Conservation (phyloP, 768 basidiomycete species). For the Trametes gibbosa region DNA sequence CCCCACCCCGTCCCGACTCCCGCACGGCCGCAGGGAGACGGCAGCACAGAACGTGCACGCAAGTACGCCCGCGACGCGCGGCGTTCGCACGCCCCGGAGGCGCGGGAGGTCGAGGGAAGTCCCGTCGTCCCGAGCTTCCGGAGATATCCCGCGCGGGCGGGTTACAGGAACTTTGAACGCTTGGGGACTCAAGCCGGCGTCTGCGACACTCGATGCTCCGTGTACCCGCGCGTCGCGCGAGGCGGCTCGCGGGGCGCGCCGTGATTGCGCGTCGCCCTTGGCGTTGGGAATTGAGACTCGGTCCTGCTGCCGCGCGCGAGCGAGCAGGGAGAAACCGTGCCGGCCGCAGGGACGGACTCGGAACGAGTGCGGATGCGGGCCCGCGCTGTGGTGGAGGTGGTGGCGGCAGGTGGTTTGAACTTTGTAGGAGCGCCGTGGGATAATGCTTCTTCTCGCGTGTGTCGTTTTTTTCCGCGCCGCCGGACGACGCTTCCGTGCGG, state of each 20-base stretch:
- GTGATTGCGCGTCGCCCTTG: background rate
- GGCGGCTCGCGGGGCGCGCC: too few relatives aligned
- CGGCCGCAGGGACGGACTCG: background rate
- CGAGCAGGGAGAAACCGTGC: too few relatives aligned
- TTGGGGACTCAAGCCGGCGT: background rate
- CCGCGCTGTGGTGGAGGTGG: background rate
- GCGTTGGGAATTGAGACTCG: background rate
- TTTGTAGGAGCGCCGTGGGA: background rate
- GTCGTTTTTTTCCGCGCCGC: background rate
- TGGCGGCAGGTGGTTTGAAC: too few relatives aligned
- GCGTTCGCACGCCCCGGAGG: background rate
- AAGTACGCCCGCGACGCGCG: background rate
- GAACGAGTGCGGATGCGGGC: background rate
- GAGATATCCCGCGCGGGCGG: background rate
- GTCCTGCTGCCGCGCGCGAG: background rate
- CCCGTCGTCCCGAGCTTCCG: constrained; percentile 6
- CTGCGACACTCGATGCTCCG: background rate
- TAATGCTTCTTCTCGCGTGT: background rate
- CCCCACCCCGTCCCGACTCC: background rate
- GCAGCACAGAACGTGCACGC: background rate
- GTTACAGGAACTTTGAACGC: too few relatives aligned
- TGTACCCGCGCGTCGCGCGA: background rate
- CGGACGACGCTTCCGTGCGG: background rate
- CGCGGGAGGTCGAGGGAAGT: constrained; percentile 1
- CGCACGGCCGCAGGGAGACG: background rate